These are phyloP conservation scores for Aspergillus pseudotamarii DNA, from an alignment of 2,329 filamentous ascomycete genomes.

Conservation along the genomic window DNA sequence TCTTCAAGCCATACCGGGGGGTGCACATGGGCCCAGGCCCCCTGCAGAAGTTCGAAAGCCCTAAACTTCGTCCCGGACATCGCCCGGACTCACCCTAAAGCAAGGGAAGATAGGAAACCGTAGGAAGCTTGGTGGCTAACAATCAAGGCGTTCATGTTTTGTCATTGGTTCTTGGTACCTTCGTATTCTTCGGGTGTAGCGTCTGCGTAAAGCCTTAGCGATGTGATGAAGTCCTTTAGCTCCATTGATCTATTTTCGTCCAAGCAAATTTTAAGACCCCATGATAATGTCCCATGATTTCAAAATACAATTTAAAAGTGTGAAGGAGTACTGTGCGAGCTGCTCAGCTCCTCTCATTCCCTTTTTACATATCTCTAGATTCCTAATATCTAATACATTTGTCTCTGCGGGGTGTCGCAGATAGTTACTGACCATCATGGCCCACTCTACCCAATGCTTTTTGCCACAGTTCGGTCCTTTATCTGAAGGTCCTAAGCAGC, in stretches of 20 bases:
- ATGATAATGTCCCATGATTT: slow-evolving; percentile 4
- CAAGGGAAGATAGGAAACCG: slow-evolving; percentile 7
- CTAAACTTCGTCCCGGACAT: slow-evolving; percentile 5
- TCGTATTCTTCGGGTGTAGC: slow-evolving; percentile 8
- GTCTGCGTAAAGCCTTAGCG: slow-evolving; percentile 8
- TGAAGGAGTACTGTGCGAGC: slow-evolving; percentile 5
- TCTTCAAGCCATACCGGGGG: slow-evolving; percentile 2
- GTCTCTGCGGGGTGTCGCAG: slow-evolving; percentile 1
- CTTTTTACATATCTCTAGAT: neutral
- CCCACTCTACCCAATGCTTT: slow-evolving; percentile 35
- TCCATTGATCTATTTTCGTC: slow-evolving; percentile 18
- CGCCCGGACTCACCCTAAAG: slow-evolving; percentile 10
- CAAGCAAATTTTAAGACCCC: slow-evolving; percentile 6
- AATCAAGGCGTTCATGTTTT: neutral
- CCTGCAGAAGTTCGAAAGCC: slow-evolving; percentile 1
- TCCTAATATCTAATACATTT: slow-evolving; percentile 1
- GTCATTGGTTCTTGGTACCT: slow-evolving; percentile 11
- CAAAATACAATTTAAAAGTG: slow-evolving; percentile 17
- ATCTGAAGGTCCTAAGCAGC: slow-evolving; percentile 33
- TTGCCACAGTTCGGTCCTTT: slow-evolving; percentile 39
- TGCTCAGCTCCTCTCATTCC: neutral
- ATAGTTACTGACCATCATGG: slow-evolving; percentile 24
- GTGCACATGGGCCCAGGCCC: slow-evolving; percentile 4
- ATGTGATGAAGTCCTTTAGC: slow-evolving; percentile 13
- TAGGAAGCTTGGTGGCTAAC: slow-evolving; percentile 1